These are phyloP conservation scores for Auricularia cornea DNA, from an alignment of 768 basidiomycete genomes.

Conservation along the genomic window DNA sequence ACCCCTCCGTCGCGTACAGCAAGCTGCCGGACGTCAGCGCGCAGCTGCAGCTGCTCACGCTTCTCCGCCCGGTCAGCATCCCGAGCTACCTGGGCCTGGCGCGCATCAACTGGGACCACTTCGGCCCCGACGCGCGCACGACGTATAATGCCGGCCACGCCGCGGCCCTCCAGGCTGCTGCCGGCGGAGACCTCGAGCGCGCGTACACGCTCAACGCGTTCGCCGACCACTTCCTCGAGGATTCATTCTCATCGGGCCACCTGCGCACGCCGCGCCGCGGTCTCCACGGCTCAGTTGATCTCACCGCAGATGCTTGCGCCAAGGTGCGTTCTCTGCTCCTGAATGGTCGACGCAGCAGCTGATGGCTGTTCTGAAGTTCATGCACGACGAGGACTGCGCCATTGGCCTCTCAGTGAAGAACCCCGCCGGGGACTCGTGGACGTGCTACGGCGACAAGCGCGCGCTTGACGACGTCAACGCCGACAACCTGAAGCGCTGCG, in stretches of 20 bases:
- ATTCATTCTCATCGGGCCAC: too few species aligned
- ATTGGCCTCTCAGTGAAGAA: constrained; percentile 10
- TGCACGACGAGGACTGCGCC: constrained; percentile 14
- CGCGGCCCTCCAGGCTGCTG: neutral
- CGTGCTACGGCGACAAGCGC: constrained; percentile 7
- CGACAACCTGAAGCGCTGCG: constrained; percentile 8
- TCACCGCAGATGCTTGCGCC: too few species aligned
- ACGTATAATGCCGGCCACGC: constrained; percentile 2
- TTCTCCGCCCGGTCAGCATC: neutral
- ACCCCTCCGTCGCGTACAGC: constrained; percentile 10
- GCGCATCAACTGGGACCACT: constrained; percentile 9
- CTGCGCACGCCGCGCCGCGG: too few species aligned
- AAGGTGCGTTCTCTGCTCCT: too few species aligned
- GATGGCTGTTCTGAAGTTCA: constrained; percentile 4
- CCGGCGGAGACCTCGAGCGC: neutral
- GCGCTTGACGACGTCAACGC: constrained; percentile 5
- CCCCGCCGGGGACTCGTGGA: constrained; percentile 6
- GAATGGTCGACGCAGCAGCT: too few species aligned
- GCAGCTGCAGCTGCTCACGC: constrained; percentile 6
- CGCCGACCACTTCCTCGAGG: neutral
- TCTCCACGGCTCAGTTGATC: too few species aligned
- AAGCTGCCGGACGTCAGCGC: constrained; percentile 7
- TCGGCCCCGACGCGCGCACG: constrained; percentile 1
- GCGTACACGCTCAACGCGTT: constrained; percentile 4
- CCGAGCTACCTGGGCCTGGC: constrained; percentile 11